Evolutionary conservation across 495 filamentous ascomycete species (phyloP), one percentile per base, ranked within the genome.

Genomic region (Aspergillus ostianus): DNA sequence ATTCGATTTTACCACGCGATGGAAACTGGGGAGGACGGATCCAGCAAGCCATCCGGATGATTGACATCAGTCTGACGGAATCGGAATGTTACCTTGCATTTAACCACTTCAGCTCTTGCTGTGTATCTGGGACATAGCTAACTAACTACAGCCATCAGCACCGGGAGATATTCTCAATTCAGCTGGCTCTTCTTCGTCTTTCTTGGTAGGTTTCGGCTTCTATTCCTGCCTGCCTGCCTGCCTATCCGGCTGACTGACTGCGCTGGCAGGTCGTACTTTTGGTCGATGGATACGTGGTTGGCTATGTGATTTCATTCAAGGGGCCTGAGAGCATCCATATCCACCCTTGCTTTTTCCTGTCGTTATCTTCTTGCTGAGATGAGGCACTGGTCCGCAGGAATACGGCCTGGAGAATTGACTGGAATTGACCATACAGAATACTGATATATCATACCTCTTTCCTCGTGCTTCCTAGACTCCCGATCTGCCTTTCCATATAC

Each of bases 21-120:
- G 29, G 10, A 32, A 32, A 7, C 29, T 2, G 23, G 23, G 23
- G 23, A 26, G 23, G 23, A 26, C 23, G 23, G 23, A 26, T 32
- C 6, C 29, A 26, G 23, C 29, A 32, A 32, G 29, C 29, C 29
- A 32, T 10, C 29, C 29, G 29, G 36, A 41, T 41, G 10, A 27
- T 36, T 54, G 52, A 54, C 52, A 54, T 54, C 52, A 54, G 52
- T 23, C 52, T 54, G 32, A 54, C 32, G 52, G 52, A 45, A 45
- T n/a, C 27, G 29, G n/a, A 53, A 36, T 36, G 23, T 4, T 6
- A 19, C 36, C 36, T 41, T 41, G 36, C 36, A 32, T 32, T 7
- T 1, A 7, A 32, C 29, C 10, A 7, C 7, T 6, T 32, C 29
- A 7, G 6, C 7, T 10, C 29, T 10, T 32, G 29, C 29, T 32